Percentiles rank a stretch among this genome's conserved stretches.
phyloP scores from a whole-genome alignment of 2,329 filamentous ascomycete genomes.

The Aquanectria penicillioides region DNA sequence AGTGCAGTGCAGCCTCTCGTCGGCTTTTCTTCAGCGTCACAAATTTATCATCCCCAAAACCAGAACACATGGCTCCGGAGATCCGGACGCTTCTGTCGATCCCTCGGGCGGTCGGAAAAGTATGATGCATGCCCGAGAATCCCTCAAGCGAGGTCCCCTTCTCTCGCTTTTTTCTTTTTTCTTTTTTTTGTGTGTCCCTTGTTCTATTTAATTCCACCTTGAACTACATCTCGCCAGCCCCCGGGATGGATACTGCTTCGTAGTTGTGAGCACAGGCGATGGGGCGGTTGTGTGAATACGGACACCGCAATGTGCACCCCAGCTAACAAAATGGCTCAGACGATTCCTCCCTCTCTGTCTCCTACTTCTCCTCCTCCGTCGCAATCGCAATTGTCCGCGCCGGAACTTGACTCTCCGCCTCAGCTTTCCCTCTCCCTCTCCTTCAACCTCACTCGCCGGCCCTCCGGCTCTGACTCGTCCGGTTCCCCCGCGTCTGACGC shows the following conservation, averaged over 20 bases:
- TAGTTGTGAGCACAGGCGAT: slow-evolving; percentile 49
- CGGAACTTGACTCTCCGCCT: background rate
- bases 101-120: background rate
- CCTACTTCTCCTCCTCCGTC: background rate
- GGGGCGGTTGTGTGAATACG: slow-evolving; percentile 8
- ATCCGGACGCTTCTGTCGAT: background rate
- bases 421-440: slow-evolving; percentile 14
- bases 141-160: background rate
- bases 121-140: background rate
- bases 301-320: background rate
- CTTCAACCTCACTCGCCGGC: slow-evolving; percentile 1
- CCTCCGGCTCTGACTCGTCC: background rate
- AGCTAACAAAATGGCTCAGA: slow-evolving; percentile 33
- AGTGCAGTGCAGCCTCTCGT: too few relatives aligned
- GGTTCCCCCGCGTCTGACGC: slow-evolving; percentile 1
- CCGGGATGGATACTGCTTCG: slow-evolving; percentile 51
- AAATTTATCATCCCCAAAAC: too few relatives aligned
- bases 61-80: too few relatives aligned
- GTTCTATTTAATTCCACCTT: background rate
- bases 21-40: background rate
- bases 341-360: slow-evolving; percentile 2
- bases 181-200: background rate
- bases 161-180: background rate
- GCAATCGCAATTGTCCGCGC: background rate
- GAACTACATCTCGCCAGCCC: background rate